These are phyloP conservation scores for Arachis stenosperma DNA, from an alignment of 306 rosid species.

Conservation along the genomic window DNA sequence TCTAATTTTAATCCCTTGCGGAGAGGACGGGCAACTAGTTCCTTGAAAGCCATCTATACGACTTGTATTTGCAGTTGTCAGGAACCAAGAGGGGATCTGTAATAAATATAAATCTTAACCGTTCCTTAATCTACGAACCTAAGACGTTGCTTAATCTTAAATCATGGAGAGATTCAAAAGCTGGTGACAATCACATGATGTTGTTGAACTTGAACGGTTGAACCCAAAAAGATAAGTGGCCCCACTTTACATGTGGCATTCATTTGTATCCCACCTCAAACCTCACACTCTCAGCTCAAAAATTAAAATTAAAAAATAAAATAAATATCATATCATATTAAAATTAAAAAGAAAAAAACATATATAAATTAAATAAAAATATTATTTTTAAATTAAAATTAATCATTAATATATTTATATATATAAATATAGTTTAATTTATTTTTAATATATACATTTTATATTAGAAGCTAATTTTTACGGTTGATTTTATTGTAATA, in stretches of 20 bases:
- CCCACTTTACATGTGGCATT: constrained; percentile 50
- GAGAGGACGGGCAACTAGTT: not conserved
- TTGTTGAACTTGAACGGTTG: constrained; percentile 1
- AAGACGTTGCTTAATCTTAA: not conserved
- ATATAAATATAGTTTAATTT: too few species aligned
- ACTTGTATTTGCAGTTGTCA: not conserved
- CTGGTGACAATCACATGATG: constrained; percentile 16
- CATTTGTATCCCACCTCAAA: constrained; percentile 20
- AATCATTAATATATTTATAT: too few species aligned
- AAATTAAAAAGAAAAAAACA: not conserved
- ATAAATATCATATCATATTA: not conserved
- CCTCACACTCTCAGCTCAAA: not conserved
- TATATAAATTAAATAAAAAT: too few species aligned
- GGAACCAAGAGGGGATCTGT: constrained; percentile 22
- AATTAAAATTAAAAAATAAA: too few species aligned
- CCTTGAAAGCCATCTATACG: not conserved
- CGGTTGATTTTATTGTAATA: too few species aligned
- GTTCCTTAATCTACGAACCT: constrained; percentile 25
- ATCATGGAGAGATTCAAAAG: constrained; percentile 9
- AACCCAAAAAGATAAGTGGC: constrained; percentile 42
- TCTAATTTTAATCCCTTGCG: too few species aligned
- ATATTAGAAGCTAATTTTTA: too few species aligned
- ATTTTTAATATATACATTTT: too few species aligned
- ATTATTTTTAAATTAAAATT: too few species aligned
- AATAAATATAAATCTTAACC: constrained; percentile 22